Evolutionary conservation across 2,329 filamentous ascomycete genomes (phyloP), one percentile per base, ranked within the genome.

Genomic region (Colletotrichum eremochloae): DNA sequence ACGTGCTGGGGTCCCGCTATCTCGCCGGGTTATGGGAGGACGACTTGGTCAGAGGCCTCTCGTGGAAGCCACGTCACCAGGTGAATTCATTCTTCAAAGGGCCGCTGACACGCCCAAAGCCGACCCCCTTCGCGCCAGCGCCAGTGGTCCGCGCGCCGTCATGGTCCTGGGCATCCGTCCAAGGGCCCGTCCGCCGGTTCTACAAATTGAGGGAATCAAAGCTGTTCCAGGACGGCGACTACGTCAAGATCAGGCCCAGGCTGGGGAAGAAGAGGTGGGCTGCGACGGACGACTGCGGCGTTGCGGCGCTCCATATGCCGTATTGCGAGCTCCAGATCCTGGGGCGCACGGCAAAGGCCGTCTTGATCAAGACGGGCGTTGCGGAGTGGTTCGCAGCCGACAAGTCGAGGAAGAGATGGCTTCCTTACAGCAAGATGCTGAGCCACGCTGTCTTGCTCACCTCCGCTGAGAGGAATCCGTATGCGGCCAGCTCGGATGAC

Each of bases 121-220:
- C 67, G 6, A 70, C 67, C 1, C 14, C 11, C 5, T 55, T 70
- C 12, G 67, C 67, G 1, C 63, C 63, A 2, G 15, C 38, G 24
- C 67, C 67, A 14, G 67, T 70, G 14, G 31, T 61, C 8, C 48
- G 67, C 46, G 67, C 67, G 15, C 67, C 67, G 1, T 67, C 63
- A 2, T 70, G 67, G 67, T 70, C 67, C 5, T 70, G 67, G 67
- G 67, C 67, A 4, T 70, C 63, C 14, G 46, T 70, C 8, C 62
- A 70, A 52, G 67, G 67, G 7, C 63, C 63, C 0, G 4, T 61
- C 18, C 12, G 11, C 2, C 53, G 63, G 3, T 3, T 24, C 8
- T 65, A 64, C 14, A 65, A 65, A 9, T 15, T 20, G 14, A 69
- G 36, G 12, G 20, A 56, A 6, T 55, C 55, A 1, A 38, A 46